These are phyloP conservation scores for Suillus fuscotomentosus DNA, from an alignment of 768 basidiomycete species.

Conservation along the genomic window DNA sequence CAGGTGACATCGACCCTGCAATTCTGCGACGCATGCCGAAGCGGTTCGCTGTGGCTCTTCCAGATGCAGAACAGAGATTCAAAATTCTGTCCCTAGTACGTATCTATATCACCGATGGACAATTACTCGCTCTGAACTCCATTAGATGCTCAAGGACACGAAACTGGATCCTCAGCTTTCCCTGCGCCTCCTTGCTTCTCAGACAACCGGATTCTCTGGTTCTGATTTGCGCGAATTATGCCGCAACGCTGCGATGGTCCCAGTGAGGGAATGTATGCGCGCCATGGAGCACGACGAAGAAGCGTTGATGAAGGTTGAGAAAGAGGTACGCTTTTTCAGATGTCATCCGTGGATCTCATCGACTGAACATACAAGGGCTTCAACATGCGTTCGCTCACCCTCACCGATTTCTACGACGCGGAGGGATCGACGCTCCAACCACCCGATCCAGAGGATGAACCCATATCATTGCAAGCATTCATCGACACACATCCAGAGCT, in stretches of 20 bases:
- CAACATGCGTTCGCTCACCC: slow-evolving; percentile 64
- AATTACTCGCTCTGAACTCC: neutral
- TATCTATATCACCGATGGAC: neutral
- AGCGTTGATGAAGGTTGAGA: slow-evolving; percentile 42
- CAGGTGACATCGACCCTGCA: slow-evolving; percentile 86
- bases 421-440: slow-evolving; percentile 29
- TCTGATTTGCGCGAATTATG: slow-evolving; percentile 92
- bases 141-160: slow-evolving; percentile 84
- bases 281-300: slow-evolving; percentile 45
- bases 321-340: slow-evolving; percentile 38
- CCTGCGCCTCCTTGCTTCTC: slow-evolving; percentile 58
- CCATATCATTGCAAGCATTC: neutral
- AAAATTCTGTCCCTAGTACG: slow-evolving; percentile 82
- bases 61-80: slow-evolving; percentile 71
- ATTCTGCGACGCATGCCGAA: slow-evolving; percentile 98
- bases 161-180: slow-evolving; percentile 61
- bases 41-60: slow-evolving; percentile 84
- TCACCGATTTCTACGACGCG: slow-evolving; percentile 64
- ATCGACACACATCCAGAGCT: neutral
- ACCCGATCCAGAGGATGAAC: neutral
- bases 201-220: slow-evolving; percentile 77
- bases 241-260: slow-evolving; percentile 90
- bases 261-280: slow-evolving; percentile 82
- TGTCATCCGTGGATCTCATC: neutral
- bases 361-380: slow-evolving; percentile 54